Evolutionary conservation across 2,329 filamentous ascomycete species (phyloP).

Genomic region (Diaporthe velutina): DNA sequence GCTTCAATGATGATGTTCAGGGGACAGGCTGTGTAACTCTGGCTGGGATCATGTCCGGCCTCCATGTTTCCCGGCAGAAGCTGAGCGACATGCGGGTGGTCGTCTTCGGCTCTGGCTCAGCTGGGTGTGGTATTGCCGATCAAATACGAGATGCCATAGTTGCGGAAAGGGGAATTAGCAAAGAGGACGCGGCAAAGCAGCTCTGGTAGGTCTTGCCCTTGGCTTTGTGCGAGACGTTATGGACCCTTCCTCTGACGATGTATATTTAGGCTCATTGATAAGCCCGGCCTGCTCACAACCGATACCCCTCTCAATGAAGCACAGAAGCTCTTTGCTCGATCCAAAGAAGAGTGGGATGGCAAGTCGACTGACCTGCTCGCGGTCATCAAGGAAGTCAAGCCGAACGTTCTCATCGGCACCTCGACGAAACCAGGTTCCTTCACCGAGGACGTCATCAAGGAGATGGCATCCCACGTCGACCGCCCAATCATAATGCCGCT

Average conservation of each 20-base stretch:
- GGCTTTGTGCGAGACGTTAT: too few species aligned
- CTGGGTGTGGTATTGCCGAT: constrained; percentile 88
- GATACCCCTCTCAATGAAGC: constrained; percentile 65
- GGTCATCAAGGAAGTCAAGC: constrained; percentile 78
- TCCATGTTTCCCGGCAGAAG: constrained; percentile 76
- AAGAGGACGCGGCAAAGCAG: constrained; percentile 81
- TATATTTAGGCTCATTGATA: constrained; percentile 78
- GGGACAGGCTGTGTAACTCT: constrained; percentile 90
- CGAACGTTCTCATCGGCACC: constrained; percentile 86
- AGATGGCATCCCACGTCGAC: constrained; percentile 80
- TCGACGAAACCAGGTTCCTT: constrained; percentile 84
- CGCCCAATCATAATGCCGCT: constrained; percentile 85
- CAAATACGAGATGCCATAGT: constrained; percentile 85
- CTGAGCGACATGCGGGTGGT: constrained; percentile 79
- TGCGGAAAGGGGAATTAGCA: constrained; percentile 73
- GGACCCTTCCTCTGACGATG: background rate
- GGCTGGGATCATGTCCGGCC: constrained; percentile 82
- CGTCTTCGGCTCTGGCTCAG: constrained; percentile 84
- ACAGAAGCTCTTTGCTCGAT: constrained; percentile 76
- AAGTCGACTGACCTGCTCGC: constrained; percentile 71
- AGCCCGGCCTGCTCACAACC: constrained; percentile 79
- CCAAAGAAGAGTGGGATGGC: constrained; percentile 72
- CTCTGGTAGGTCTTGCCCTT: constrained; percentile 72
- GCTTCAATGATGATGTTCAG: constrained; percentile 94
- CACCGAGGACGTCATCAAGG: constrained; percentile 78